Conservation (phyloP, 1,284 basidiomycete genomes). For the Pseudozyma flocculosa region DNA sequence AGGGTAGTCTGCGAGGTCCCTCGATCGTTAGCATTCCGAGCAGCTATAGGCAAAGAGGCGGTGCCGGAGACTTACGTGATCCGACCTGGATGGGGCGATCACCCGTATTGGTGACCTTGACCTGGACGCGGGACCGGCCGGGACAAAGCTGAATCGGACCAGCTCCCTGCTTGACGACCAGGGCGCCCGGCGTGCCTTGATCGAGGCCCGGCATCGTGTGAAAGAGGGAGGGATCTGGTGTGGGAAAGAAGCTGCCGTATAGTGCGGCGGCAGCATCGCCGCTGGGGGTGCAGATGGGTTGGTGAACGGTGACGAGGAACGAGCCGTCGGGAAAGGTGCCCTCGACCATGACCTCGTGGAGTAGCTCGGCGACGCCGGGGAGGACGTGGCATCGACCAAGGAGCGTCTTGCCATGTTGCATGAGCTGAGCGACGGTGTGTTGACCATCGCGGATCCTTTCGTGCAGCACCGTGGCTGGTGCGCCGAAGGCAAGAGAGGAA, state of each 20-base stretch:
- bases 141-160: slow-evolving; percentile 72
- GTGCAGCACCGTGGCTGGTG: slow-evolving; percentile 73
- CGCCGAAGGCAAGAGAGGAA: not conserved
- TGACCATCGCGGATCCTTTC: slow-evolving; percentile 92
- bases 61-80: slow-evolving; percentile 33
- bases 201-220: not conserved
- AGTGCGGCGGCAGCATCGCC: slow-evolving; percentile 80
- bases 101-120: slow-evolving; percentile 86
- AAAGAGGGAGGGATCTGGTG: slow-evolving; percentile 66
- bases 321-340: slow-evolving; percentile 53
- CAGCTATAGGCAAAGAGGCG: no score
- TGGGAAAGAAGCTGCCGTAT: slow-evolving; percentile 87
- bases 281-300: slow-evolving; percentile 74
- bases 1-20: slow-evolving; percentile 73
- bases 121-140: slow-evolving; percentile 68
- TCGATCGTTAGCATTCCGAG: no score
- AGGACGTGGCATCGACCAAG: slow-evolving; percentile 89
- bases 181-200: slow-evolving; percentile 26
- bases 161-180: slow-evolving; percentile 37
- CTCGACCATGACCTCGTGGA: slow-evolving; percentile 58
- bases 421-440: slow-evolving; percentile 83
- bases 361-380: slow-evolving; percentile 62
- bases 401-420: slow-evolving; percentile 72
- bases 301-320: slow-evolving; percentile 63
- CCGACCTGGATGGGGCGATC: slow-evolving; percentile 83